Percentiles rank a stretch among this genome's conserved stretches.
phyloP scores from a whole-genome alignment of 768 basidiomycete species.

The Leccinum fibrillosum region DNA sequence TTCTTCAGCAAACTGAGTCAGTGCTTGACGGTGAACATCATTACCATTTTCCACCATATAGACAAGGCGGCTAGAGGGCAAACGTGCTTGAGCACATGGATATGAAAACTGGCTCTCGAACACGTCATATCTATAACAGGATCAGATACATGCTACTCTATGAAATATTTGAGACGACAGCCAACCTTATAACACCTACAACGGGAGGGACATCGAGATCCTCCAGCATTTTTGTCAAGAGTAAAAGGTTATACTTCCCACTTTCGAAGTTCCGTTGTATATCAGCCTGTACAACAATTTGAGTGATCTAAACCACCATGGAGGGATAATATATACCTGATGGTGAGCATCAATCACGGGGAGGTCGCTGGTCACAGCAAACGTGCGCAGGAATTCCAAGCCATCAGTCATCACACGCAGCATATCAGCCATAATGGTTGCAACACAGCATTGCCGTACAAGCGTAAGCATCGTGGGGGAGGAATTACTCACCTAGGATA shows the following conservation, averaged over 20 bases:
- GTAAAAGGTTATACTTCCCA: constrained; percentile 62
- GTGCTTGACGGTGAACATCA: constrained; percentile 49
- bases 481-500: constrained; percentile 51
- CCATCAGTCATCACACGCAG: constrained; percentile 51
- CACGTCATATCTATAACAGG: constrained; percentile 32
- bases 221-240: constrained; percentile 56
- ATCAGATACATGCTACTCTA: constrained; percentile 9
- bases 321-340: constrained; percentile 27
- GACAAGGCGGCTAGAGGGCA: constrained; percentile 50
- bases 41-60: constrained; percentile 63
- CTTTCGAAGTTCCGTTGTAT: constrained; percentile 46
- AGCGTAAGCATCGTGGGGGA: constrained; percentile 38
- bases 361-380: constrained; percentile 41
- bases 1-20: constrained; percentile 42
- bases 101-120: constrained; percentile 62
- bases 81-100: constrained; percentile 44
- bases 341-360: constrained; percentile 31
- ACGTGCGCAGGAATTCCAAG: constrained; percentile 53
- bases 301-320: constrained; percentile 2
- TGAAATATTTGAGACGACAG: neutral
- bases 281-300: constrained; percentile 37
- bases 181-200: constrained; percentile 61
- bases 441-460: constrained; percentile 52
- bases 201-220: constrained; percentile 59
- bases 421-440: constrained; percentile 55